A percentile compares a stretch with the other conserved stretches of the same genome.
Evolutionary conservation across 2,329 filamentous ascomycete genomes (phyloP).

Genomic region (Penicillium frequentans): DNA sequence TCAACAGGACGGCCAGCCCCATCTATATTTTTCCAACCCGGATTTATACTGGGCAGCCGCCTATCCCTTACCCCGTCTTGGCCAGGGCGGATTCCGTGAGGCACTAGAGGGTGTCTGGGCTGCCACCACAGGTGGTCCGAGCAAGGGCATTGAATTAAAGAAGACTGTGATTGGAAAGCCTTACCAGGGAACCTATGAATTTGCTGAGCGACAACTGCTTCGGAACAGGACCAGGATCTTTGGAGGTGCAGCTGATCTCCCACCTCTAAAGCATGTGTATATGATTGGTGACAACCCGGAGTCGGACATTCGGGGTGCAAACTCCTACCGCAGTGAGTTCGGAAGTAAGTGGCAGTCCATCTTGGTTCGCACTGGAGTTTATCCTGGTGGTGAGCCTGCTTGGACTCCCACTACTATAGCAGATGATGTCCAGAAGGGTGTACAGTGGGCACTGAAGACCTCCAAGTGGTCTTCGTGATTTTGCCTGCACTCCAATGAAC

Average conservation of each 20-base stretch:
- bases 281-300: slow-evolving; percentile 93
- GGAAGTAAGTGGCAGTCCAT: slow-evolving; percentile 77
- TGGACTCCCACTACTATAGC: slow-evolving; percentile 66
- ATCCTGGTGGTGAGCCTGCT: slow-evolving; percentile 57
- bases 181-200: slow-evolving; percentile 72
- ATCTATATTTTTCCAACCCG: slow-evolving; percentile 83
- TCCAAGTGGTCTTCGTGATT: slow-evolving; percentile 37
- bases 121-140: slow-evolving; percentile 62
- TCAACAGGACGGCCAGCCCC: slow-evolving; percentile 77
- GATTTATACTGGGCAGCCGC: slow-evolving; percentile 87
- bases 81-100: slow-evolving; percentile 86
- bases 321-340: slow-evolving; percentile 65
- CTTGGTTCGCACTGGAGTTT: slow-evolving; percentile 79
- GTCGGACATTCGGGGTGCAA: slow-evolving; percentile 87
- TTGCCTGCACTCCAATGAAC: background rate
- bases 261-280: slow-evolving; percentile 72
- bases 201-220: slow-evolving; percentile 73
- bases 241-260: slow-evolving; percentile 28
- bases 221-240: slow-evolving; percentile 57
- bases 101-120: slow-evolving; percentile 79
- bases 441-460: slow-evolving; percentile 70
- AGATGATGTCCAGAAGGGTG: slow-evolving; percentile 73
- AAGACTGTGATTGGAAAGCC: slow-evolving; percentile 82
- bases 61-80: slow-evolving; percentile 81
- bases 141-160: slow-evolving; percentile 56